Percentiles rank a stretch among this genome's conserved stretches.
These are phyloP conservation scores for Exophiala mesophila DNA, from an alignment of 2,329 filamentous ascomycete species.

Conservation along the genomic window DNA sequence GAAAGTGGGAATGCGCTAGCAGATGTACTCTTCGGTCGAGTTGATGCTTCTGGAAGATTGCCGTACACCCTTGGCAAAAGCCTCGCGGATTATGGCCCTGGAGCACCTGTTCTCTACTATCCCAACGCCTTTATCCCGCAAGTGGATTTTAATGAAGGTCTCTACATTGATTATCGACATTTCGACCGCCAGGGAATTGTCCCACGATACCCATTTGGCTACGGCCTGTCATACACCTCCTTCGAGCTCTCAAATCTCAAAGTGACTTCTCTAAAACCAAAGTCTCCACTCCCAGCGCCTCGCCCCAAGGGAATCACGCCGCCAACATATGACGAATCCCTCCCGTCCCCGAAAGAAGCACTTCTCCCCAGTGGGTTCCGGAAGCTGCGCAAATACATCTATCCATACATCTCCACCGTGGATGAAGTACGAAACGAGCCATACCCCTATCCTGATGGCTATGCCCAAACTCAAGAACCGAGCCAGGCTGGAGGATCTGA, in stretches of 20 bases:
- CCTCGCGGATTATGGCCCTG: constrained; percentile 70
- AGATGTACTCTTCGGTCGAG: constrained; percentile 72
- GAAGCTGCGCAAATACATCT: constrained; percentile 65
- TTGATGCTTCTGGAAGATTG: constrained; percentile 74
- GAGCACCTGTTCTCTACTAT: constrained; percentile 63
- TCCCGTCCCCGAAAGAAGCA: constrained; percentile 53
- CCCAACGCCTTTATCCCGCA: constrained; percentile 69
- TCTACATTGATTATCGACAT: constrained; percentile 86
- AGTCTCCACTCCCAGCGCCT: constrained; percentile 44
- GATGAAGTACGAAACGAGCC: constrained; percentile 43
- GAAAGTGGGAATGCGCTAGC: constrained; percentile 78
- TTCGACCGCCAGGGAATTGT: constrained; percentile 72
- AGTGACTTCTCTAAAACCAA: constrained; percentile 45
- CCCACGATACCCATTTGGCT: constrained; percentile 82
- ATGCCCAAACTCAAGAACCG: constrained; percentile 43
- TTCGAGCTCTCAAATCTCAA: constrained; percentile 59
- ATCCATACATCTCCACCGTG: constrained; percentile 59
- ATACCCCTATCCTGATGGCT: constrained; percentile 54
- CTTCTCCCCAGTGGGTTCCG: constrained; percentile 59
- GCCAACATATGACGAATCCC: constrained; percentile 51
- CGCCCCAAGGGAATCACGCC: constrained; percentile 41
- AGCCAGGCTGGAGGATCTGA: constrained; percentile 66
- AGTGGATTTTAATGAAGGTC: constrained; percentile 74
- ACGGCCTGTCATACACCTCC: constrained; percentile 73
- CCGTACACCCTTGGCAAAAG: constrained; percentile 80